Evolutionary conservation across 225 moss, liverwort and hornwort species (phyloP).

Genomic region (Climacium dendroides): DNA sequence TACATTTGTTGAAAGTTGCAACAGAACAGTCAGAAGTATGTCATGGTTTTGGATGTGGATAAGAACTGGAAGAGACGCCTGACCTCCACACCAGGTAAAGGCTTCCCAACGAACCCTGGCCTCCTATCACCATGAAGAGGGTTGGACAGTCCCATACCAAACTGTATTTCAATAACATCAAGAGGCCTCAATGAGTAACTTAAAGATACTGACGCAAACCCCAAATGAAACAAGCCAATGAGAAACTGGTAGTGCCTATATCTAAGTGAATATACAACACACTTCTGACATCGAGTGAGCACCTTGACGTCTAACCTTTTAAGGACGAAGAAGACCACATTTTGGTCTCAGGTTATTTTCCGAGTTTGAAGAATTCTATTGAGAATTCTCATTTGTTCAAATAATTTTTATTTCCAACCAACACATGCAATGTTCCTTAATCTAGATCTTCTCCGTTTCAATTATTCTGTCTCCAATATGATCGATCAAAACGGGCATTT

Average conservation of each 20-base stretch:
- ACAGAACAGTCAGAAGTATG: background rate
- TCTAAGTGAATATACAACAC: background rate
- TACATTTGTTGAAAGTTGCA: background rate
- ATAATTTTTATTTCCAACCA: background rate
- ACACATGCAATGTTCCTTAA: background rate
- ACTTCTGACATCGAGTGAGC: background rate
- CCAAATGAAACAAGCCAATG: background rate
- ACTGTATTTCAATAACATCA: conserved; percentile 23
- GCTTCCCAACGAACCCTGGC: conserved; percentile 69
- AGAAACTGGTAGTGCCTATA: background rate
- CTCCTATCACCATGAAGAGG: conserved; percentile 80
- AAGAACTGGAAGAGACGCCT: background rate
- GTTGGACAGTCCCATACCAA: conserved; percentile 90
- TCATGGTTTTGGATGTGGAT: background rate
- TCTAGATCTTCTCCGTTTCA: background rate
- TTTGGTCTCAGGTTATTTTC: background rate
- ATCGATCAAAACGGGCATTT: background rate
- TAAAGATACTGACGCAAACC: background rate
- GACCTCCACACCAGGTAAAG: conserved; percentile 76
- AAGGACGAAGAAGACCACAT: background rate
- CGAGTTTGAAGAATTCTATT: background rate
- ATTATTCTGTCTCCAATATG: background rate
- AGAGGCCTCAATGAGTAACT: background rate
- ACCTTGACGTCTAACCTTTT: background rate
- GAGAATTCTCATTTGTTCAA: background rate